Evolutionary conservation across 768 basidiomycete genomes (phyloP), one percentile per base, ranked within the genome.

Genomic region (Termitomyces sp.): DNA sequence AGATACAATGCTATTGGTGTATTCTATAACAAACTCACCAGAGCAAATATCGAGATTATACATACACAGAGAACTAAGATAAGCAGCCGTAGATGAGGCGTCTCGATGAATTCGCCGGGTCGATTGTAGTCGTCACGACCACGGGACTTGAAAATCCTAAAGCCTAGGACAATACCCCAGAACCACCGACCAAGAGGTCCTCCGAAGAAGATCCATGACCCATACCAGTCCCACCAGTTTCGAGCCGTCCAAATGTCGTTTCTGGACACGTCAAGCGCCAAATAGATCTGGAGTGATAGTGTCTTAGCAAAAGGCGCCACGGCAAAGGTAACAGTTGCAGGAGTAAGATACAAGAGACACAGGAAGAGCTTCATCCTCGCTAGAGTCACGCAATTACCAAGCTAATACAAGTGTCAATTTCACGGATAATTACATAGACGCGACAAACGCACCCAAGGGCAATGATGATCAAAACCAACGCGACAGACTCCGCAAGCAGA

Each of bases 381-480:
- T 7, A 67, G 59, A 9, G 76, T 76, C 16, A 77, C 68, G 55
- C 76, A 78, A 50, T 76, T 78, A 25, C 76, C 76, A 17, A 76
- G 60, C 75, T 77, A 32, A 11, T 23, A 40, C 19, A 40, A 40
- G 43, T 21, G 17, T 25, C n/a, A 54, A 55, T 35, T 39, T 19
- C 12, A 51, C 16, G 12, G 41, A 52, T 34, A 11, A n/a, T 37
- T 5, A 34, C 3, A 34, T 25, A 16, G 35, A 25, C 34, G 35
- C 11, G 9, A 10, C n/a, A 58, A 45, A 57, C 67, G 28, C 52
- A 76, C 77, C 77, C 77, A 79, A 32, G 77, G 73, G 59, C 77
- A 79, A 59, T 79, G 77, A 59, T 79, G 77, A 58, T 79, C 76
- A 58, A 76, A 77, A 28, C 72, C 71, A 40, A 76, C 64, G 32